Evolutionary conservation across 805 yeast species (phyloP).

Genomic region (Lipomyces mesembrius): DNA sequence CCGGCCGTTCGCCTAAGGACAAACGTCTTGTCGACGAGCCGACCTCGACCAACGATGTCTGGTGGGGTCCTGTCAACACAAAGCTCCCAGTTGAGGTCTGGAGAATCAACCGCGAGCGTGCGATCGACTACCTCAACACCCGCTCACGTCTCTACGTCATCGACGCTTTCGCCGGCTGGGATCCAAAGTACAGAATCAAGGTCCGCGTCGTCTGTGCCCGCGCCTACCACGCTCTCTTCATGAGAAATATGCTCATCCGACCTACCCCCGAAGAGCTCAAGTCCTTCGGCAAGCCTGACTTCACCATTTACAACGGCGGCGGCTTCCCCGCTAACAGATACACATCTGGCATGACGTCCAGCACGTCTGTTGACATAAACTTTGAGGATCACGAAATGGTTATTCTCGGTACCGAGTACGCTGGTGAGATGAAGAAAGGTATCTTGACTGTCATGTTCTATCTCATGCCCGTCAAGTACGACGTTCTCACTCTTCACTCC

Average conservation of each 20-base stretch:
- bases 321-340: conserved; percentile 97
- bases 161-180: conserved; percentile 99
- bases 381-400: conserved; percentile 99
- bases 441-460: conserved; percentile 98
- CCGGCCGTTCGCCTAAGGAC: conserved; percentile 98
- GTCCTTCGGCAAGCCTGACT: conserved; percentile 95
- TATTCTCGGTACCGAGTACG: conserved; percentile 97
- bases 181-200: conserved; percentile 94
- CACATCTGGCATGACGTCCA: conserved; percentile 96
- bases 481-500: conserved; percentile 91
- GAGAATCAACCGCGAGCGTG: conserved; percentile 94
- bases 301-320: conserved; percentile 98
- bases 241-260: conserved; percentile 96
- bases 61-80: conserved; percentile 99
- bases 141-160: conserved; percentile 91
- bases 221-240: conserved; percentile 96
- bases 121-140: conserved; percentile 94
- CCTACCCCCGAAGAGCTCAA: conserved; percentile 89
- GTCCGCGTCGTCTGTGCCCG: conserved; percentile 96
- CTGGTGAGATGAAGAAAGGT: conserved; percentile 99
- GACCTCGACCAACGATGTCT: conserved; percentile 77
- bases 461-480: conserved; percentile 92
- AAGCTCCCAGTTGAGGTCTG: conserved; percentile 92
- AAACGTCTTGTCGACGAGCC: conserved; percentile 96
- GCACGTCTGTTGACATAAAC: conserved; percentile 94